phyloP scores from a whole-genome alignment of 108 stramenopile species.

The Cyclotella distinguenda region DNA sequence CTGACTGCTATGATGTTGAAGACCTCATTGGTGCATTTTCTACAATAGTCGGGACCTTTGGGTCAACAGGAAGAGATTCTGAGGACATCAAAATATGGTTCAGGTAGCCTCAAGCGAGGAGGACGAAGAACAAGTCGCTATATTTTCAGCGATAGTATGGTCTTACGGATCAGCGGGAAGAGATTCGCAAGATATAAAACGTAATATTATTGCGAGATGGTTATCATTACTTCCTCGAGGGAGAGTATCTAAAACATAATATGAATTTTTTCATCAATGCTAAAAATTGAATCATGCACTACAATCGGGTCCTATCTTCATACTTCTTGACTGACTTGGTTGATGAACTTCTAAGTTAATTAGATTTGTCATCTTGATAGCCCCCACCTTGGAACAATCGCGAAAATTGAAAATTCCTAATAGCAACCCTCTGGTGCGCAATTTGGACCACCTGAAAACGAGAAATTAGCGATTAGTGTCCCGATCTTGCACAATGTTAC shows the following conservation, averaged over 20 bases:
- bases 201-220: no score
- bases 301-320: no score
- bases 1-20: conserved; percentile 42
- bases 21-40: conserved; percentile 67
- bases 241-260: no score
- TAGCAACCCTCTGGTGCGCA: conserved; percentile 36
- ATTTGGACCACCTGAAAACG: conserved; percentile 12
- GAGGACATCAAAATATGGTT: conserved; percentile 23
- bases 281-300: no score
- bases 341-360: background rate
- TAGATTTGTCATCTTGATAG: background rate
- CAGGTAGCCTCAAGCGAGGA: background rate
- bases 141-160: no score
- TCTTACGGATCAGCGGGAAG: no score
- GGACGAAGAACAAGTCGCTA: background rate
- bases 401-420: conserved; percentile 1
- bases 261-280: no score
- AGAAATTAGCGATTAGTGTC: background rate
- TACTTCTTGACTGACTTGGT: no score
- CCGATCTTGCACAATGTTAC: background rate
- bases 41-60: conserved; percentile 73
- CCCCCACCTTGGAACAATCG: background rate
- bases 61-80: conserved; percentile 55
- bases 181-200: no score
- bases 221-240: no score